Base-by-base conservation (phyloP, 345 rosid species). In the Brassica incana region DNA sequence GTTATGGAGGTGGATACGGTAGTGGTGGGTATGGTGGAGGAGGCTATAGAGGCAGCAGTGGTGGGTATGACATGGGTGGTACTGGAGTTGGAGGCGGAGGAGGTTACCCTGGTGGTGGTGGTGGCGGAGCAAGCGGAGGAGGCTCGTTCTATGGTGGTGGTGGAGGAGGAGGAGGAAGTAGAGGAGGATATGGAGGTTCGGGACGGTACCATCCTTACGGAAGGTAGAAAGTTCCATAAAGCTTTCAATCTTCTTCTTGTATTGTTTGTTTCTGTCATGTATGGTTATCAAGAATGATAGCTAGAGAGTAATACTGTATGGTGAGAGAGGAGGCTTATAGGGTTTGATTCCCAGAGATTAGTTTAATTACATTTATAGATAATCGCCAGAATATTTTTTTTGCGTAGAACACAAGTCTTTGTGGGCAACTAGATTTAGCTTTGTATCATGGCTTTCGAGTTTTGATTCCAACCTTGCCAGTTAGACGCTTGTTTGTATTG, bases 171-270 rank as follows among this genome's bases (percentile, higher is more conserved):
- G 88, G 87, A 27, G 77, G 91, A 18, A 84, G 86, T 32, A 84
- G 91, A 77, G 87, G 94, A 0, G 93, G 94, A 8, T 84, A 83
- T 80, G 91, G 90, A 6, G 91, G 92, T 2, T 85, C 85, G 5
- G 85, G 93, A 58, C 83, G 98, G 65, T 94, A 94, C 67, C 98
- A 94, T 77, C 98, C 98, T 6, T 94, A 94, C 11, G 91, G 90
- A 70, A 89, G 97, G 85, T 94, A 90, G 86, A 86, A 78, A 50
- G 60, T 36, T 71, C 1, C 9, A 67, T 48, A 33, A 73, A 50
- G 74, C 70, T 79, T 50, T 35, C 23, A 61, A 35, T 74, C 32
- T 67, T 69, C 48, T 67, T 58, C 15, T 33, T 8, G 0, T 15
- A 0, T 16, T 64, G 1, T 56, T 40, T 40, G 48, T 40, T 40